Evolutionary conservation across 2,329 filamentous ascomycete genomes (phyloP), one percentile per base, ranked within the genome.

Genomic region (Scopulariopsis brevicaulis): DNA sequence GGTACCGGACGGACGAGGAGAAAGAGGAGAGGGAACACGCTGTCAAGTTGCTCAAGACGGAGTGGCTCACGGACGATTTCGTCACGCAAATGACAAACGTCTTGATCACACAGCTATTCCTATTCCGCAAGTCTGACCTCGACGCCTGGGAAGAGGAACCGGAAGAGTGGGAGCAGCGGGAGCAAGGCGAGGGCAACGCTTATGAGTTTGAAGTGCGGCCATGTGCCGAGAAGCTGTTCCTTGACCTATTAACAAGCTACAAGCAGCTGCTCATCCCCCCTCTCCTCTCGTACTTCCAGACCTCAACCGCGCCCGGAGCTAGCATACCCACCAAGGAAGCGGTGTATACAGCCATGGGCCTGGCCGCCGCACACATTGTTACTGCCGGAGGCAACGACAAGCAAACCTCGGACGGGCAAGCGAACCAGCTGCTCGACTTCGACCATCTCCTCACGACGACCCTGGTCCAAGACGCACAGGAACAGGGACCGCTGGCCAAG

Each of bases 191-290:
- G 60, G 85, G 88, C 40, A 89, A 90, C 64, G 89, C 88, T 1
- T 97, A 89, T 80, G 91, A 97, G 66, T 96, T 92, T 75, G 89
- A 93, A 59, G 86, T 97, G 57, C 85, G 93, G 35, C 90, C 92
- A 2, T 97, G 93, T 68, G 87, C 94, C 0, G 94, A 99, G 71
- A 95, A 92, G 70, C 78, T 99, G 15, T 96, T 97, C 71, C 79
- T 96, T 63, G 92, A 96, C 65, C 81, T 99, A 20, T 83, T 96
- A 60, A 89, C 90, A 61, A 86, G 96, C 73, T 95, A 90, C 78
- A 96, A 94, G 72, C 77, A 86, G 53, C 77, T 95, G 32, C 80
- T 97, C 46, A 82, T 90, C 11, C 82, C 87, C 53, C 91, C 90
- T 18, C 75, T 99, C 32, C 75, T 97, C 52, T 78, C 81, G 54